phyloP scores from a whole-genome alignment of 345 rosid species.

The Abelmoschus esculentus region DNA sequence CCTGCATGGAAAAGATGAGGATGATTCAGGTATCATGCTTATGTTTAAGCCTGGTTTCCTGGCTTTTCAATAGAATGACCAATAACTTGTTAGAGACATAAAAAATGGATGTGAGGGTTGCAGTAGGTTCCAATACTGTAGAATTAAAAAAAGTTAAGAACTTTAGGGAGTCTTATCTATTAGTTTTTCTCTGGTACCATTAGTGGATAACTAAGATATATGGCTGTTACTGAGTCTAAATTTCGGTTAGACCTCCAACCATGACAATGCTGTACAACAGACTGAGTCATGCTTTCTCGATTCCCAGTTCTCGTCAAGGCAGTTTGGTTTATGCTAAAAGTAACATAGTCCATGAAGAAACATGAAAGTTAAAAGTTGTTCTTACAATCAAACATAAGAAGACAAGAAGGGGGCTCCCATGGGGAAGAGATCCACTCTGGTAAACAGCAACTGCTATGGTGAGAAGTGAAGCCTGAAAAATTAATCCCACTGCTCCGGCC shows the following conservation, averaged over 20 bases:
- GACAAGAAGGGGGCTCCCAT: constrained; percentile 55
- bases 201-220: neutral
- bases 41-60: neutral
- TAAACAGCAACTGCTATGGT: constrained; percentile 62
- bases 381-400: constrained; percentile 83
- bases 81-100: neutral
- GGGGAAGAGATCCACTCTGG: constrained; percentile 68
- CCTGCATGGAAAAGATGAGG: constrained; percentile 31
- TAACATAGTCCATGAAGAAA: neutral
- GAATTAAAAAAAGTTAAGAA: neutral
- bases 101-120: neutral
- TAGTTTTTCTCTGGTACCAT: neutral
- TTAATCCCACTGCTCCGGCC: constrained; percentile 90
- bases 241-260: neutral
- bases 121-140: neutral
- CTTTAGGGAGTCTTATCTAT: neutral
- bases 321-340: neutral
- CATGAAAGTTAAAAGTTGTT: neutral
- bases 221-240: neutral
- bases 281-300: neutral
- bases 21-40: neutral
- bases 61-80: neutral
- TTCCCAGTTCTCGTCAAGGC: neutral
- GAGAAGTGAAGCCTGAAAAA: constrained; percentile 82
- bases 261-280: neutral